Evolutionary conservation across 164 flowering plant species (phyloP).

Genomic region (Chloranthus sessilifolius): DNA sequence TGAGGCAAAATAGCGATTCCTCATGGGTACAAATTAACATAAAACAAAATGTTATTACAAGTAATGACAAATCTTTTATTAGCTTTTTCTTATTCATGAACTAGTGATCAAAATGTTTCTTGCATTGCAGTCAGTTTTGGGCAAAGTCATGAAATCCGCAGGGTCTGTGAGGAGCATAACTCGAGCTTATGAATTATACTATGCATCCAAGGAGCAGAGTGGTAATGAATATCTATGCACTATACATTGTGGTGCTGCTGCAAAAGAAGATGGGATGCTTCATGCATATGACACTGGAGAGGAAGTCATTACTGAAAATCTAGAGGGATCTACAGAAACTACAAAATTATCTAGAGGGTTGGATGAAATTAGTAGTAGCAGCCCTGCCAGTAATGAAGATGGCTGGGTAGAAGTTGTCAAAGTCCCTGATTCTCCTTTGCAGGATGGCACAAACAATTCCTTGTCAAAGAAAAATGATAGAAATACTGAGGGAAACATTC

Average conservation of each 20-base stretch:
- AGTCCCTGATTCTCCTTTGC: slow-evolving; percentile 27
- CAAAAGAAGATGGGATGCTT: slow-evolving; percentile 29
- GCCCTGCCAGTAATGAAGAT: slow-evolving; percentile 42
- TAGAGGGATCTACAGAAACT: slow-evolving; percentile 12
- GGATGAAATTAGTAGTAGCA: slow-evolving; percentile 16
- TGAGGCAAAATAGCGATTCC: too few species aligned
- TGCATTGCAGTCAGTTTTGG: slow-evolving; percentile 58
- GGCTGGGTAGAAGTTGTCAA: slow-evolving; percentile 89
- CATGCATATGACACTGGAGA: slow-evolving; percentile 17
- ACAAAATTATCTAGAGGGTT: slow-evolving; percentile 14
- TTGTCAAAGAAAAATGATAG: slow-evolving; percentile 8
- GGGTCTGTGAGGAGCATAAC: slow-evolving; percentile 83
- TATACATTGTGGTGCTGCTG: slow-evolving; percentile 67
- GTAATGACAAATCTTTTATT: too few species aligned
- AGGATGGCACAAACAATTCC: slow-evolving; percentile 13
- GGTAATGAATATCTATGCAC: slow-evolving; percentile 80
- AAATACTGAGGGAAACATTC: slow-evolving; percentile 15
- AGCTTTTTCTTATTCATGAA: neutral
- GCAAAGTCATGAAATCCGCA: slow-evolving; percentile 53
- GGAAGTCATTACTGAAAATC: slow-evolving; percentile 18
- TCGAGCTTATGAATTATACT: slow-evolving; percentile 76
- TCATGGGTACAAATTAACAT: too few species aligned
- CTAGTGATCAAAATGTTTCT: neutral
- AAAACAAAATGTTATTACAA: neutral
- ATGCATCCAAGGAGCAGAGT: slow-evolving; percentile 26